A percentile compares a stretch with the other conserved stretches of the same genome.
These are phyloP conservation scores for Trametes cinnabarina DNA, from an alignment of 768 basidiomycete genomes.

Conservation along the genomic window DNA sequence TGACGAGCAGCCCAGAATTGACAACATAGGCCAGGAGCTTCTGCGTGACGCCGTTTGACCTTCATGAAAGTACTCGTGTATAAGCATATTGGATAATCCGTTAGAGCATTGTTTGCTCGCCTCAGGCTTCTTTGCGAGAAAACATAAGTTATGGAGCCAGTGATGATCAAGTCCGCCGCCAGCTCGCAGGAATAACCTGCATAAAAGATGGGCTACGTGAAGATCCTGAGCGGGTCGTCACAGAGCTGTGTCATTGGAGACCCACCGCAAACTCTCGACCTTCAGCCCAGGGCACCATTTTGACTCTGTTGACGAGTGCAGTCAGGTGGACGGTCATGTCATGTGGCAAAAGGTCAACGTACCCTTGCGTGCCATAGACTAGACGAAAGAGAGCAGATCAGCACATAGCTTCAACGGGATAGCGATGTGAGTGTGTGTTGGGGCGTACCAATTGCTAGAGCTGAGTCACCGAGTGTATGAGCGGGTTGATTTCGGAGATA, in stretches of 20 bases:
- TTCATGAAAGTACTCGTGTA: not conserved
- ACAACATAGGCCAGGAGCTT: not conserved
- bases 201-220: not conserved
- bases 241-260: not conserved
- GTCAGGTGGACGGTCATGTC: no score
- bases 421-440: no score
- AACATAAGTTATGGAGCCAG: not conserved
- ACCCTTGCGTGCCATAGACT: slow-evolving; percentile 4
- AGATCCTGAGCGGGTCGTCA: not conserved
- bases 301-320: not conserved
- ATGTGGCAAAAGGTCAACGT: not conserved
- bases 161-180: not conserved
- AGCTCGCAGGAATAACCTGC: not conserved
- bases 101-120: not conserved
- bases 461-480: not conserved
- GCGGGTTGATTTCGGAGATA: not conserved
- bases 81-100: not conserved
- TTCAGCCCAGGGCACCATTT: not conserved
- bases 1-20: slow-evolving; percentile 2
- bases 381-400: not conserved
- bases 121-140: not conserved
- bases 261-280: not conserved
- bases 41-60: not conserved
- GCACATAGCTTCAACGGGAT: no score
- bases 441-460: not conserved